Conservation (phyloP, 1,139 yeast genomes). For the Hansenula lynferdii region DNA sequence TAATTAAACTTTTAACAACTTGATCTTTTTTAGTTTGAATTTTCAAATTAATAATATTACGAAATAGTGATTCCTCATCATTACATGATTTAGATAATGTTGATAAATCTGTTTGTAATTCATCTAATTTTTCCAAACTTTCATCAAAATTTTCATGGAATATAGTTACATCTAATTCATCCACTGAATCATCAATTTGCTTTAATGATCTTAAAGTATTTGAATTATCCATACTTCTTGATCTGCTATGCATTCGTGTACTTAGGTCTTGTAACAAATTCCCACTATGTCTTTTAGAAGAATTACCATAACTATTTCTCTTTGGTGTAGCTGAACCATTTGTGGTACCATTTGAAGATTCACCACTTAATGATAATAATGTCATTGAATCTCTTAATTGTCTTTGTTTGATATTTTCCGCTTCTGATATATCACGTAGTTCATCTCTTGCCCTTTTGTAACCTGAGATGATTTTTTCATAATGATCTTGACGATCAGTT, state of each 20-base stretch:
- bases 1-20: conserved; percentile 30
- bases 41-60: conserved; percentile 37
- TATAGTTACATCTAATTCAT: conserved; percentile 61
- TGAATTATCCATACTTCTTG: conserved; percentile 43
- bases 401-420: conserved; percentile 39
- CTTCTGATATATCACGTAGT: conserved; percentile 37
- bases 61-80: conserved; percentile 34
- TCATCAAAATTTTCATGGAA: conserved; percentile 55
- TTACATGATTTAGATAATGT: conserved; percentile 19
- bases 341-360: conserved; percentile 8
- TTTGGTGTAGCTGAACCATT: conserved; percentile 6
- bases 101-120: conserved; percentile 30
- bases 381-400: conserved; percentile 41
- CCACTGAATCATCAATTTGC: conserved; percentile 55
- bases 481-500: conserved; percentile 22
- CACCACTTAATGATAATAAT: conserved; percentile 35
- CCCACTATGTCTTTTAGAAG: conserved; percentile 25
- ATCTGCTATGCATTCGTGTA: conserved; percentile 49
- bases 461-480: conserved; percentile 46
- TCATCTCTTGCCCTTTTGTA: conserved; percentile 65
- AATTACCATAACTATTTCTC: conserved; percentile 9
- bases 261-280: conserved; percentile 45
- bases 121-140: conserved; percentile 48
- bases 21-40: conserved; percentile 33
- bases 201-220: conserved; percentile 35